Evolutionary conservation across 176 grass and related monocot genomes (phyloP), one percentile per base, ranked within the genome.

Genomic region (Musa troglodytarum): DNA sequence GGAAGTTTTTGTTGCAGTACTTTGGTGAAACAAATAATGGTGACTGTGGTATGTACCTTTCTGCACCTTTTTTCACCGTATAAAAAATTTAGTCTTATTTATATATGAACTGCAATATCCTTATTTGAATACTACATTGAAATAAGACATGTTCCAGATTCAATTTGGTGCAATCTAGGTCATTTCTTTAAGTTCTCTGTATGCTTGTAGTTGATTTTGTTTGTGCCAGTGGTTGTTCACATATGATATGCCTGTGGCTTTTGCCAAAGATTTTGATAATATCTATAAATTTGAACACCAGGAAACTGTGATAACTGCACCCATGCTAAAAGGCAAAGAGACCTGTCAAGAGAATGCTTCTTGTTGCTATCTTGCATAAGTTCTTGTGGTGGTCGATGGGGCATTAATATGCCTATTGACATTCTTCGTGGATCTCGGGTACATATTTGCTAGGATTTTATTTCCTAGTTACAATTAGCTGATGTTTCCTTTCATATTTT

Each of bases 341-440:
- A 98, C 82, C 73, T 98, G 58, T 89, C 94, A 82, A 93, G 79
- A 91, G 94, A 93, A 87, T 82, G 82, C 2, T 90, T 90, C 78
- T 87, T 98, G 73, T 81, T 98, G 74, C 55, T 98, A 54, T 98
- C 94, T 50, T 93, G 88, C 80, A 85, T 98, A 77, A 93, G 83
- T 79, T 98, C 84, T 59, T 98, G 94, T 65, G 86, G 94, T 50
- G 90, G 94, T 57, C 68, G 50, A 50, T 98, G 90, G 82, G 94
- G 94, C 68, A 84, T 91, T 73, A 93, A 98, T 83, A 85, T 98
- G 82, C 94, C 88, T 66, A 73, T 93, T 63, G 94, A 93, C 73
- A 75, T 98, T 89, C 94, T 98, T 78, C 90, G 88, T 55, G 94
- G 94, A 81, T 93, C 90, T 90, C 77, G 75, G 53, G 94, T 98